phyloP scores from a whole-genome alignment of 805 yeast species.

The Saccharomycopsis sp. region DNA sequence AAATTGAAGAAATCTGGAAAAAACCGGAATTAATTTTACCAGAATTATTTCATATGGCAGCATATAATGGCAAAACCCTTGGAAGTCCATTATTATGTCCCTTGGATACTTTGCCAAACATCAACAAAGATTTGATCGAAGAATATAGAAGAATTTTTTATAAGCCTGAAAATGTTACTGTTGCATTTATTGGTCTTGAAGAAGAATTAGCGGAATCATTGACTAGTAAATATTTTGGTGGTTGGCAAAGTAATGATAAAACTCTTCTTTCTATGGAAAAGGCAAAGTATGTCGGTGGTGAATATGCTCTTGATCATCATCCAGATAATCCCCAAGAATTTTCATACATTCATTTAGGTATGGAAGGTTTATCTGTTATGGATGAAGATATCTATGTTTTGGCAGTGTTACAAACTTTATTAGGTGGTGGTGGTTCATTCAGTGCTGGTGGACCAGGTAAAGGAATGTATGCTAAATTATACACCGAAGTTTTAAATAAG shows the following conservation, averaged over 20 bases:
- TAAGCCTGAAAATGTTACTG: slow-evolving; percentile 72
- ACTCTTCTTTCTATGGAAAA: slow-evolving; percentile 17
- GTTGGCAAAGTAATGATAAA: slow-evolving; percentile 34
- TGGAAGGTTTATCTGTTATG: slow-evolving; percentile 75
- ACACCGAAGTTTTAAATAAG: slow-evolving; percentile 83
- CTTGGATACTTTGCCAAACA: slow-evolving; percentile 45
- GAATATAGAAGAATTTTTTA: slow-evolving; percentile 54
- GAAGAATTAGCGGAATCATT: slow-evolving; percentile 58
- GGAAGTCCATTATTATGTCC: slow-evolving; percentile 87
- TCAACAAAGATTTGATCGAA: slow-evolving; percentile 30
- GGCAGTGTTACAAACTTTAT: slow-evolving; percentile 78
- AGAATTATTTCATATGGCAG: slow-evolving; percentile 80
- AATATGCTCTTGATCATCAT: slow-evolving; percentile 39
- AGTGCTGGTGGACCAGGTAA: slow-evolving; percentile 99
- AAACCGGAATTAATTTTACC: slow-evolving; percentile 83
- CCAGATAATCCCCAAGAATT: slow-evolving; percentile 44
- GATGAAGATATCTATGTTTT: slow-evolving; percentile 84
- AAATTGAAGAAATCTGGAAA: slow-evolving; percentile 68
- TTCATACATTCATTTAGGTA: slow-evolving; percentile 77
- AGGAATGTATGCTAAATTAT: slow-evolving; percentile 94
- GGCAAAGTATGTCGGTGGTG: slow-evolving; percentile 53
- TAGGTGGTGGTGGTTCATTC: slow-evolving; percentile 97
- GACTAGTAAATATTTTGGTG: slow-evolving; percentile 54
- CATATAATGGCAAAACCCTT: slow-evolving; percentile 59
- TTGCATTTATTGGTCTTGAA: slow-evolving; percentile 80